Conservation (phyloP, 1,139 yeast genomes). For the Yamadazyma mexicana region DNA sequence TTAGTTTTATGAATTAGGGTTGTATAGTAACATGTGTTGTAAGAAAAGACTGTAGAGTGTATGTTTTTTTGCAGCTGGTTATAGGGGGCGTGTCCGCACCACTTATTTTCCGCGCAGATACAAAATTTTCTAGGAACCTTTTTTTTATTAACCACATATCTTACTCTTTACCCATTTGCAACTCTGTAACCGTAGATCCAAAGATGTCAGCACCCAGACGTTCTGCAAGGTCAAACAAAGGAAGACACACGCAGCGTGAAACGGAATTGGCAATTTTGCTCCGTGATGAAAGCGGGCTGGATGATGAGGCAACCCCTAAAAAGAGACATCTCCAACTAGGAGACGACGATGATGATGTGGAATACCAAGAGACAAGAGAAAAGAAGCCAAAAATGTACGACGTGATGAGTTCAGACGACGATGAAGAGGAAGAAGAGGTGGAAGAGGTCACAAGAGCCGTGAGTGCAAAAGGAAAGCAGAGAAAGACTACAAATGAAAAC, state of each 20-base stretch:
- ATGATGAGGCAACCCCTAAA: not conserved
- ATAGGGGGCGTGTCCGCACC: not conserved
- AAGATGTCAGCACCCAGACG: conserved; percentile 24
- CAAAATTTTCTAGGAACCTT: not conserved
- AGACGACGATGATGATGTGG: conserved; percentile 10
- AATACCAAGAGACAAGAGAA: conserved; percentile 4
- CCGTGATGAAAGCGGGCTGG: not conserved
- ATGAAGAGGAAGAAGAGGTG: conserved; percentile 6
- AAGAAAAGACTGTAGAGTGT: too few species aligned
- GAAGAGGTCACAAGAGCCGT: not conserved
- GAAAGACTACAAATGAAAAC: not conserved
- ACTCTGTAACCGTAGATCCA: conserved; percentile 1
- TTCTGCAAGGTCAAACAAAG: conserved; percentile 41
- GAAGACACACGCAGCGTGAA: conserved; percentile 36
- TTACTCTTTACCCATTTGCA: not conserved
- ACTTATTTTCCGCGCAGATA: not conserved
- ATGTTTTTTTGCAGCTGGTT: too few species aligned
- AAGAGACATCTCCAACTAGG: conserved; percentile 2
- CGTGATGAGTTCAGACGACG: conserved; percentile 7
- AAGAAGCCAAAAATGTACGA: conserved; percentile 6
- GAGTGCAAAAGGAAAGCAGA: not conserved
- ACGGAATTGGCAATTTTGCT: conserved; percentile 6
- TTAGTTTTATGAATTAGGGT: conserved; percentile 14
- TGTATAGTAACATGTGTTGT: not conserved
- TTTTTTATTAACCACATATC: not conserved